phyloP scores from a whole-genome alignment of 75 land plant species.

The Pinus taeda region DNA sequence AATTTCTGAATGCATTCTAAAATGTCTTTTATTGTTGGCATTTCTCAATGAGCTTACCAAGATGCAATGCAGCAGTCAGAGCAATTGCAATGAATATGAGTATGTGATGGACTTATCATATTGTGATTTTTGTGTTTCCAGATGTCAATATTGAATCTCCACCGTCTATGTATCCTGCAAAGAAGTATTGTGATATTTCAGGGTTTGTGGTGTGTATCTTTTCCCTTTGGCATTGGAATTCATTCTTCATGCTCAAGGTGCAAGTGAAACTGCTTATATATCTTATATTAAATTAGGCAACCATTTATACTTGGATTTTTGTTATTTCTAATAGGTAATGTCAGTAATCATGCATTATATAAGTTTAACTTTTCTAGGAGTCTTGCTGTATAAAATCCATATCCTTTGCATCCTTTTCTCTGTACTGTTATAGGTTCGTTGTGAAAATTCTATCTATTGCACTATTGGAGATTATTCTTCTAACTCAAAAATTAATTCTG shows the following conservation, averaged over 20 bases:
- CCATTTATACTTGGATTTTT: background rate
- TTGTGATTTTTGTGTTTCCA: conserved; percentile 18
- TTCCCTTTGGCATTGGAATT: background rate
- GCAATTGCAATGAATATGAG: background rate
- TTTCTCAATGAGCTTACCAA: background rate
- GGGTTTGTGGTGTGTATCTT: conserved; percentile 77
- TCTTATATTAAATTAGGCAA: background rate
- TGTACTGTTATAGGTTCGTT: background rate
- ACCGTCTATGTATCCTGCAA: conserved; percentile 87
- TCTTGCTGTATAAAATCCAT: background rate
- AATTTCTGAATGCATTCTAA: background rate
- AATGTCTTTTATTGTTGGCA: background rate
- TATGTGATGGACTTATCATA: background rate
- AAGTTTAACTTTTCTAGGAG: background rate
- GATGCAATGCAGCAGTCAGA: background rate
- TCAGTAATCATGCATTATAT: background rate
- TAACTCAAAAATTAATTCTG: no score
- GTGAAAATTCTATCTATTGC: no score
- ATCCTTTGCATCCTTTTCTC: background rate
- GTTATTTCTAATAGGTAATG: background rate
- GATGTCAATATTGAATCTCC: conserved; percentile 91
- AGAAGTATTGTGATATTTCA: conserved; percentile 87
- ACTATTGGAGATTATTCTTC: no score
- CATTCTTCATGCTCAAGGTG: background rate
- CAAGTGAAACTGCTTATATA: no score